These are phyloP conservation scores for Microbotryum violaceum DNA, from an alignment of 1,284 basidiomycete genomes.

Conservation along the genomic window DNA sequence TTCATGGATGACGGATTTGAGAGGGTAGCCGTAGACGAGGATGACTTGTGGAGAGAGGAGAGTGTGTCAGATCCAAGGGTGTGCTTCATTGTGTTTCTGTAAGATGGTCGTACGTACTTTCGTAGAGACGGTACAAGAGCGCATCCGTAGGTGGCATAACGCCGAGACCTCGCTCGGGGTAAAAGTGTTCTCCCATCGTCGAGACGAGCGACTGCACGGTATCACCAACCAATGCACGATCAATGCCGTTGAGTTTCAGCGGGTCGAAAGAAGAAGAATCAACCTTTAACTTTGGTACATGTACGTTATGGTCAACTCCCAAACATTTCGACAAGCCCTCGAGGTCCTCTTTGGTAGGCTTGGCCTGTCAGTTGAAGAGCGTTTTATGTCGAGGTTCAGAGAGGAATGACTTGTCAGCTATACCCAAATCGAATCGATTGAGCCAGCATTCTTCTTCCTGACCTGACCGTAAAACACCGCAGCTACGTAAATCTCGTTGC, in stretches of 20 bases:
- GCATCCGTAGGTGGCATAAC: constrained; percentile 67
- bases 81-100: too few relatives aligned
- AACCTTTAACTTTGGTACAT: not conserved
- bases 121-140: constrained; percentile 74
- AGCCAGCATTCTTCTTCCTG: not conserved
- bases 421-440: not conserved
- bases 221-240: not conserved
- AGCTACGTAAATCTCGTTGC: constrained; percentile 81
- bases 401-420: not conserved
- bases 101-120: constrained; percentile 36
- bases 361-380: constrained; percentile 50
- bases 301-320: constrained; percentile 42
- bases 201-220: constrained; percentile 41
- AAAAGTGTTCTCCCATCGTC: constrained; percentile 60
- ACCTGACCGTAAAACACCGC: constrained; percentile 72
- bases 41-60: constrained; percentile 1
- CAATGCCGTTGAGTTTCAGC: too few relatives aligned
- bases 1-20: constrained; percentile 58
- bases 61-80: not conserved
- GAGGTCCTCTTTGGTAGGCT: constrained; percentile 57
- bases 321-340: constrained; percentile 51
- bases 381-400: not conserved
- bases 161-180: constrained; percentile 57
- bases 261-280: not conserved
- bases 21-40: constrained; percentile 20